phyloP scores from a whole-genome alignment of 73 alveolate species.

The Paramecium pentaurelia region DNA sequence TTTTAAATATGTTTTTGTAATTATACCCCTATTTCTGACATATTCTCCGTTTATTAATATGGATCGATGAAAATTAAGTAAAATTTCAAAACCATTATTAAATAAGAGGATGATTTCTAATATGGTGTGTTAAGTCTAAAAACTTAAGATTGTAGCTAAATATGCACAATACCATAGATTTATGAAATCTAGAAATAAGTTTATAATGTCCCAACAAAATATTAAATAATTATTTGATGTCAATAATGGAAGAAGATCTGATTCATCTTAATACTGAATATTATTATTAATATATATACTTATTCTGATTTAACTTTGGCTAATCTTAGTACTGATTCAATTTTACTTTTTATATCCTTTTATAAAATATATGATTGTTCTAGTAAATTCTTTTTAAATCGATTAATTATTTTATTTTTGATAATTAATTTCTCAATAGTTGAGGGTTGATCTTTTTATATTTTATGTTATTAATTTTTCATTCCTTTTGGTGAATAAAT shows the following conservation, averaged over 20 bases:
- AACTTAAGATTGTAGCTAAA: not conserved
- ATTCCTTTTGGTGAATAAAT: not conserved
- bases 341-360: not conserved
- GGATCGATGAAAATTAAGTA: not conserved
- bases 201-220: not conserved
- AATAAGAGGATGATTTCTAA: not conserved
- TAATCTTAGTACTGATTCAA: not conserved
- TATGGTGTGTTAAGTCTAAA: not conserved
- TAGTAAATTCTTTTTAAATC: too few relatives aligned
- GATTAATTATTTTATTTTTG: too few relatives aligned
- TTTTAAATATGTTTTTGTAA: not conserved
- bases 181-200: not conserved
- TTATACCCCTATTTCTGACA: not conserved
- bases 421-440: too few relatives aligned
- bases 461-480: too few relatives aligned
- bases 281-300: not conserved
- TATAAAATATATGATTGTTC: not conserved
- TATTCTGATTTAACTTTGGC: not conserved
- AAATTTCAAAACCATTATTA: not conserved
- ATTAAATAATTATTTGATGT: not conserved
- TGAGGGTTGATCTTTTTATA: not conserved
- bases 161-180: not conserved
- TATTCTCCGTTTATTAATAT: not conserved
- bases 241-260: not conserved
- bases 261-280: not conserved